Percentiles rank a stretch among this genome's conserved stretches.
Evolutionary conservation across 176 grass and related monocot species (phyloP).

Genomic region (Microstegium vimineum): DNA sequence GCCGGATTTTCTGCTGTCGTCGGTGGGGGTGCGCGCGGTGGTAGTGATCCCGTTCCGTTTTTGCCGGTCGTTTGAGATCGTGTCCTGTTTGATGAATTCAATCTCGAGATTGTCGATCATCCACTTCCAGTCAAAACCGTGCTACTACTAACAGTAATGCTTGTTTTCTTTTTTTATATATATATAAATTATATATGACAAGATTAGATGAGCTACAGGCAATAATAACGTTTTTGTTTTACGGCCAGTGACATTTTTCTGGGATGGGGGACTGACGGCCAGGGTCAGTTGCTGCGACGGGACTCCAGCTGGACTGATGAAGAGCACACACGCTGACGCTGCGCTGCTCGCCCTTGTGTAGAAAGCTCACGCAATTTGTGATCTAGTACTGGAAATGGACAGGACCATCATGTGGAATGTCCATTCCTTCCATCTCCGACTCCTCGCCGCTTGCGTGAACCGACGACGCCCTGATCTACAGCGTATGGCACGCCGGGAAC

Average conservation of each 20-base stretch:
- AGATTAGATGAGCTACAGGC: no score
- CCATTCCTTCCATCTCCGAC: background rate
- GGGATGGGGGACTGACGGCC: no score
- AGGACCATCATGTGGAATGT: constrained; percentile 11
- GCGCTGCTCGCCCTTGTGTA: background rate
- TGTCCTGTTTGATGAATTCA: background rate
- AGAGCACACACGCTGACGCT: no score
- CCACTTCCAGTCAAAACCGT: background rate
- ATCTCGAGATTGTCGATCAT: no score
- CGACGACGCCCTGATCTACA: background rate
- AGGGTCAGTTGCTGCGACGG: background rate
- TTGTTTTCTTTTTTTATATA: no score
- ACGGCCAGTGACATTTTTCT: background rate
- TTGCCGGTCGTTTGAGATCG: background rate
- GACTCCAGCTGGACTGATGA: background rate
- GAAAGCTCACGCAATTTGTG: background rate
- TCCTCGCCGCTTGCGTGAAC: background rate
- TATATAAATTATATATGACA: no score
- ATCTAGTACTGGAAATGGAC: background rate
- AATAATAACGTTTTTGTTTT: background rate
- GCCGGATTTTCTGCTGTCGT: constrained; percentile 21
- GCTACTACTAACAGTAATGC: no score
- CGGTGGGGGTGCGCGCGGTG: background rate
- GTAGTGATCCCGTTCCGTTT: background rate
- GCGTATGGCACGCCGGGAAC: background rate